phyloP scores from a whole-genome alignment of 2,329 filamentous ascomycete species.

The Penicillium sp. region DNA sequence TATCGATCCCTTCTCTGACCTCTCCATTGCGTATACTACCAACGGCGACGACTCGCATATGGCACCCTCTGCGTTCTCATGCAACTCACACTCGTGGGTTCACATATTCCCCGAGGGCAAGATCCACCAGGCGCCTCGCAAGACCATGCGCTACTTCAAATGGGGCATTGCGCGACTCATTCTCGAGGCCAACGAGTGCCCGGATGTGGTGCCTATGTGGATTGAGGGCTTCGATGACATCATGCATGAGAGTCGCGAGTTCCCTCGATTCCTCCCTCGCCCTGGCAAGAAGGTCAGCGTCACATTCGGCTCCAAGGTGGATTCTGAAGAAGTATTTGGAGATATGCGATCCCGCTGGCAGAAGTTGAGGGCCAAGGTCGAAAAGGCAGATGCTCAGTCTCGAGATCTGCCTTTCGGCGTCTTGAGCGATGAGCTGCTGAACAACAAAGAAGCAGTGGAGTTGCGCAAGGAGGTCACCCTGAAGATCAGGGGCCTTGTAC shows the following conservation, averaged over 20 bases:
- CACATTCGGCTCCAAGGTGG: conserved; percentile 67
- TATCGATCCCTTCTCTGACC: conserved; percentile 50
- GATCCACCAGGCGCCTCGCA: conserved; percentile 80
- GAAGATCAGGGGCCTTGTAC: conserved; percentile 74
- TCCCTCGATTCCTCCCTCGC: conserved; percentile 79
- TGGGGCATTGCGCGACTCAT: conserved; percentile 94
- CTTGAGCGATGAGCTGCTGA: conserved; percentile 65
- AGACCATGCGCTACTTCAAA: conserved; percentile 93
- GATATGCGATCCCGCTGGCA: conserved; percentile 76
- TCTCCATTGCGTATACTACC: conserved; percentile 44
- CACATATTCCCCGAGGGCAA: conserved; percentile 96
- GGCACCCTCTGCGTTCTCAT: conserved; percentile 70
- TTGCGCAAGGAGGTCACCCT: conserved; percentile 78
- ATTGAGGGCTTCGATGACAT: conserved; percentile 85
- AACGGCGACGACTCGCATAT: conserved; percentile 54
- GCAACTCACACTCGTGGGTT: conserved; percentile 77
- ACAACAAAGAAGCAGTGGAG: conserved; percentile 72
- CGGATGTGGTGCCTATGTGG: conserved; percentile 91
- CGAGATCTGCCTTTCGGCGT: conserved; percentile 53
- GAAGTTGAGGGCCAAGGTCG: conserved; percentile 58
- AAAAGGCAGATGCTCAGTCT: conserved; percentile 46
- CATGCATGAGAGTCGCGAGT: conserved; percentile 81
- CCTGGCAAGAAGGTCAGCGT: conserved; percentile 63
- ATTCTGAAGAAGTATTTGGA: conserved; percentile 74
- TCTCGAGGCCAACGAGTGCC: conserved; percentile 82